Evolutionary conservation across 495 filamentous ascomycete genomes (phyloP).

Genomic region (Aspergillus kassunensis): DNA sequence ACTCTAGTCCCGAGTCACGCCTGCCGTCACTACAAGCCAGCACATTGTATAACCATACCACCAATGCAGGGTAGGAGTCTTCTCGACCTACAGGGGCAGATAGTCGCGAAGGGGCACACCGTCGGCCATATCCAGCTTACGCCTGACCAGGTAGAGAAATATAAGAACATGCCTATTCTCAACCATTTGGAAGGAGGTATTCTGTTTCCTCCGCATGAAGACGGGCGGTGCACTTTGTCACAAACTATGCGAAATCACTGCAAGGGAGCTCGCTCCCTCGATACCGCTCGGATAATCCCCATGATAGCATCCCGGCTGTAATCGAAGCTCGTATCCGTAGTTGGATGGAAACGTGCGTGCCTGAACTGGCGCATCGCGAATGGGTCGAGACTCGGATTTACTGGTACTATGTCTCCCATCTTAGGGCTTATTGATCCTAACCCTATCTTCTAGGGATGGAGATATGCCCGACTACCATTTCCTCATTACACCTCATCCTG

Average conservation of each 20-base stretch:
- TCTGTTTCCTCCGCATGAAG: conserved; percentile 7
- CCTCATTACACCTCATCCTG: conserved; percentile 1
- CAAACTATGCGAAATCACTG: background rate
- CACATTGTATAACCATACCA: too few species aligned
- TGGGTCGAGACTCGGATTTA: conserved; percentile 4
- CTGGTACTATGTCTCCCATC: background rate
- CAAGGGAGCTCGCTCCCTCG: conserved; percentile 2
- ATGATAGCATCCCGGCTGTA: background rate
- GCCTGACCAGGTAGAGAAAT: conserved; percentile 18
- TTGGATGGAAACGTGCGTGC: conserved; percentile 5
- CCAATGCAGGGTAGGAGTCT: conserved; percentile 30
- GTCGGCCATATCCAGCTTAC: conserved; percentile 28
- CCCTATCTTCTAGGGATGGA: background rate
- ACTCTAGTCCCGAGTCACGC: too few species aligned
- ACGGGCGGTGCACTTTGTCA: conserved; percentile 8
- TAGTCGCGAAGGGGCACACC: conserved; percentile 22
- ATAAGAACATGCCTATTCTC: conserved; percentile 8
- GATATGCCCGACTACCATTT: conserved; percentile 8
- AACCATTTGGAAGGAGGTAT: conserved; percentile 11
- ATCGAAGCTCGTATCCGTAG: conserved; percentile 6
- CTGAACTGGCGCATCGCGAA: background rate
- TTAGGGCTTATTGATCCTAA: background rate
- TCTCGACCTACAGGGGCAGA: conserved; percentile 31
- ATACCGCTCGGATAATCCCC: conserved; percentile 2
- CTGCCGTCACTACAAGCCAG: too few species aligned